phyloP scores from a whole-genome alignment of 805 yeast genomes.

The Nakazawaea populi region DNA sequence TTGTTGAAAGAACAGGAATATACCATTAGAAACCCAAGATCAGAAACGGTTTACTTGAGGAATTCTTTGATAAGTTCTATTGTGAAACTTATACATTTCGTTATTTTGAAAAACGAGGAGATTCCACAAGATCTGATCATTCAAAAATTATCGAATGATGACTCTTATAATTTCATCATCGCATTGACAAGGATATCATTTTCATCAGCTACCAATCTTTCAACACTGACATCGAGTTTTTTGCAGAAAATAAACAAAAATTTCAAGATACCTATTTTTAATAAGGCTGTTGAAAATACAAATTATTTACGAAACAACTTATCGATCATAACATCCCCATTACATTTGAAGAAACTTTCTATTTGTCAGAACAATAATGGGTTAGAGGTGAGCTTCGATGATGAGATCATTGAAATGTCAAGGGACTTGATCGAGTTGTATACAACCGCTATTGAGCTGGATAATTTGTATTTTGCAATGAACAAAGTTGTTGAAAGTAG shows the following conservation, averaged over 20 bases:
- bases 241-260: conserved; percentile 16
- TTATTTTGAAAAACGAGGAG: conserved; percentile 21
- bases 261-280: conserved; percentile 25
- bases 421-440: conserved; percentile 63
- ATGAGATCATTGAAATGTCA: conserved; percentile 60
- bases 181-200: conserved; percentile 25
- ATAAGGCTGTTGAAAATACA: conserved; percentile 26
- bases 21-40: conserved; percentile 39
- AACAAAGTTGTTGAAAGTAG: conserved; percentile 29
- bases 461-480: conserved; percentile 65
- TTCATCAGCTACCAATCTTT: conserved; percentile 18
- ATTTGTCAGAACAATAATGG: conserved; percentile 33
- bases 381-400: conserved; percentile 55
- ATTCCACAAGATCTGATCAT: conserved; percentile 22
- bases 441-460: conserved; percentile 75
- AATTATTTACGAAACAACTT: conserved; percentile 19
- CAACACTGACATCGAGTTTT: conserved; percentile 18
- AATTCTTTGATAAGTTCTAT: conserved; percentile 34
- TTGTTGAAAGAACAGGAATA: conserved; percentile 44
- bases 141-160: conserved; percentile 13
- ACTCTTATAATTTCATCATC: conserved; percentile 17
- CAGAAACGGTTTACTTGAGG: conserved; percentile 29
- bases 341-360: background rate
- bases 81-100: conserved; percentile 31
- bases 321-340: background rate